Evolutionary conservation across 495 filamentous ascomycete species (phyloP).

Genomic region (Penicillium cosmopolitanum): DNA sequence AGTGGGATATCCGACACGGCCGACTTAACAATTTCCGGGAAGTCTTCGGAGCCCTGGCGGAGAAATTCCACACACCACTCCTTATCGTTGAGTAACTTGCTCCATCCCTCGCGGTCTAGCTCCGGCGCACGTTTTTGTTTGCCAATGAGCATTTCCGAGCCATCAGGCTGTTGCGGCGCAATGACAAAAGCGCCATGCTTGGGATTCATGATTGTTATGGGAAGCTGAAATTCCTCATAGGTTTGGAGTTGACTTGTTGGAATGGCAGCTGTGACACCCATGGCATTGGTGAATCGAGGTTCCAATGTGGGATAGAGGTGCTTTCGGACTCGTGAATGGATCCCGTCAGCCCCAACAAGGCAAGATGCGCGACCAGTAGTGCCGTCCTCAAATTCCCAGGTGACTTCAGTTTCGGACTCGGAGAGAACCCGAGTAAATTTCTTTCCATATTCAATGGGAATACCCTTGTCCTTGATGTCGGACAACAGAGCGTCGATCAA

Average conservation of each 20-base stretch:
- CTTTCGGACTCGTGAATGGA: slow-evolving; percentile 50
- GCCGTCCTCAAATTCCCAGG: slow-evolving; percentile 47
- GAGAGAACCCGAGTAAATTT: slow-evolving; percentile 44
- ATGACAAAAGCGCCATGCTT: slow-evolving; percentile 50
- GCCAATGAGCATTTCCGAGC: slow-evolving; percentile 48
- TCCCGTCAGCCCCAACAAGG: slow-evolving; percentile 54
- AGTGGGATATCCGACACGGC: slow-evolving; percentile 34
- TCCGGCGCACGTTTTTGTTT: slow-evolving; percentile 37
- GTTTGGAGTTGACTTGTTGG: slow-evolving; percentile 27
- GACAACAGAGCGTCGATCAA: slow-evolving; percentile 42
- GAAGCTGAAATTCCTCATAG: slow-evolving; percentile 37
- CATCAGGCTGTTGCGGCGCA: slow-evolving; percentile 48
- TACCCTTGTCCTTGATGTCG: slow-evolving; percentile 34
- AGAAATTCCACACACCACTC: slow-evolving; percentile 40
- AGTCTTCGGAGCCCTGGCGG: slow-evolving; percentile 29
- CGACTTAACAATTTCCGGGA: slow-evolving; percentile 38
- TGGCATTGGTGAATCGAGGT: slow-evolving; percentile 31
- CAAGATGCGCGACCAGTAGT: slow-evolving; percentile 30
- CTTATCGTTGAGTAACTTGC: slow-evolving; percentile 34
- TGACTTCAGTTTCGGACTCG: slow-evolving; percentile 38
- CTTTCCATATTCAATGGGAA: slow-evolving; percentile 44
- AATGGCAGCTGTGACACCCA: slow-evolving; percentile 36
- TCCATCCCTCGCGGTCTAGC: slow-evolving; percentile 42
- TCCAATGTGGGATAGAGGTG: slow-evolving; percentile 37
- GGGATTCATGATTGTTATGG: slow-evolving; percentile 44